Conservation (phyloP, 805 yeast species). For the Yamadazyma paraphyllophila region DNA sequence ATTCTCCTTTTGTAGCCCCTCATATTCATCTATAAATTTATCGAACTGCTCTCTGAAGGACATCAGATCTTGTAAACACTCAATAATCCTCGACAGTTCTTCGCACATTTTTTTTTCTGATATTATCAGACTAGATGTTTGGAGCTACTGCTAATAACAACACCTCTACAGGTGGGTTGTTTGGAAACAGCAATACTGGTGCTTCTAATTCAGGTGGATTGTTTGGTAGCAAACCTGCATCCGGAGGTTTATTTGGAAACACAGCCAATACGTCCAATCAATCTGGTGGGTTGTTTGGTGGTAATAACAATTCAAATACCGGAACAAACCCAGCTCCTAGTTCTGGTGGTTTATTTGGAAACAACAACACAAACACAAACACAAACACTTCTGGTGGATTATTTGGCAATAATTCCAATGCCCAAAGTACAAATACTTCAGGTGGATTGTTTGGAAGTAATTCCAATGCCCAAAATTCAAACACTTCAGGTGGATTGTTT, state of each 20-base stretch:
- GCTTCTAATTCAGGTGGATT: slow-evolving; percentile 4
- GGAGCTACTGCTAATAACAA: slow-evolving; percentile 8
- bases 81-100: slow-evolving; percentile 1
- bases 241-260: slow-evolving; percentile 28
- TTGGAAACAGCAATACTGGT: background rate
- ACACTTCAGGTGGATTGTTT: slow-evolving; percentile 4
- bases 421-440: background rate
- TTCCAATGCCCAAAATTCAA: background rate
- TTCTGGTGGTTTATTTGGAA: slow-evolving; percentile 13
- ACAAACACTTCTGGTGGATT: slow-evolving; percentile 5
- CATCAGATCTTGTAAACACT: background rate
- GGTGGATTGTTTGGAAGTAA: background rate
- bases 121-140: slow-evolving; percentile 1
- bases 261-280: slow-evolving; percentile 4
- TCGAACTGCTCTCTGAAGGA: slow-evolving; percentile 7
- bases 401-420: slow-evolving; percentile 7
- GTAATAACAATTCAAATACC: slow-evolving; percentile 1
- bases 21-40: slow-evolving; percentile 8
- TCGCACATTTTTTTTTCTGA: slow-evolving; percentile 4
- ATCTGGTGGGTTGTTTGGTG: slow-evolving; percentile 13
- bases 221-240: background rate
- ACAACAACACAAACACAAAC: background rate
- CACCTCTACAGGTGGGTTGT: background rate
- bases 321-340: background rate
- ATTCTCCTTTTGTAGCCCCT: slow-evolving; percentile 6